Evolutionary conservation across 1,284 basidiomycete genomes (phyloP).

Genomic region (Tilletia caries): DNA sequence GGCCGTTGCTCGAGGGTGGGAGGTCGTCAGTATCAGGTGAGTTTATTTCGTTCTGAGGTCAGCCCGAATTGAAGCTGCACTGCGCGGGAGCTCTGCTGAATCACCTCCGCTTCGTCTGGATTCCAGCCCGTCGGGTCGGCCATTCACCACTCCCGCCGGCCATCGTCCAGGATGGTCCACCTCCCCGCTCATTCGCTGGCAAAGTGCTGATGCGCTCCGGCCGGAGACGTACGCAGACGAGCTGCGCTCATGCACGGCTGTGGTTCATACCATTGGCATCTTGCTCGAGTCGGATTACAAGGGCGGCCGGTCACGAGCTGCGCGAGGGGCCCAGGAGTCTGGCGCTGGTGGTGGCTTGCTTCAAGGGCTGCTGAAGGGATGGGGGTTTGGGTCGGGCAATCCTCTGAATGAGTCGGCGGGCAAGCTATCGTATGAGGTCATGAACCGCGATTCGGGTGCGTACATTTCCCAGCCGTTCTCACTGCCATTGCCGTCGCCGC

Average conservation of each 20-base stretch:
- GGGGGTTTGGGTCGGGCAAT: slow-evolving; percentile 32
- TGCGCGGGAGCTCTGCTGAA: not conserved
- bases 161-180: slow-evolving; percentile 81
- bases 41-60: slow-evolving; percentile 21
- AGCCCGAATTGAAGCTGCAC: not conserved
- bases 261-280: slow-evolving; percentile 92
- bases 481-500: not conserved
- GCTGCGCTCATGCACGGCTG: slow-evolving; percentile 67
- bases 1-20: slow-evolving; percentile 75
- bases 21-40: slow-evolving; percentile 83
- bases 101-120: slow-evolving; percentile 4
- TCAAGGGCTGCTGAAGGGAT: slow-evolving; percentile 41
- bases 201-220: slow-evolving; percentile 62
- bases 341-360: slow-evolving; percentile 46
- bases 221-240: slow-evolving; percentile 71
- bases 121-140: slow-evolving; percentile 74
- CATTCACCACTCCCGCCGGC: slow-evolving; percentile 81
- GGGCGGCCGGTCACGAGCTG: not conserved
- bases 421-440: slow-evolving; percentile 64
- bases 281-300: slow-evolving; percentile 85
- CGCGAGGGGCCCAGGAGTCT: not conserved
- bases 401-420: not conserved
- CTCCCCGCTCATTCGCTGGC: slow-evolving; percentile 38
- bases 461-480: not conserved
- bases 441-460: slow-evolving; percentile 89